Evolutionary conservation across 768 basidiomycete species (phyloP).

Genomic region (Xanthoconium stramineum): DNA sequence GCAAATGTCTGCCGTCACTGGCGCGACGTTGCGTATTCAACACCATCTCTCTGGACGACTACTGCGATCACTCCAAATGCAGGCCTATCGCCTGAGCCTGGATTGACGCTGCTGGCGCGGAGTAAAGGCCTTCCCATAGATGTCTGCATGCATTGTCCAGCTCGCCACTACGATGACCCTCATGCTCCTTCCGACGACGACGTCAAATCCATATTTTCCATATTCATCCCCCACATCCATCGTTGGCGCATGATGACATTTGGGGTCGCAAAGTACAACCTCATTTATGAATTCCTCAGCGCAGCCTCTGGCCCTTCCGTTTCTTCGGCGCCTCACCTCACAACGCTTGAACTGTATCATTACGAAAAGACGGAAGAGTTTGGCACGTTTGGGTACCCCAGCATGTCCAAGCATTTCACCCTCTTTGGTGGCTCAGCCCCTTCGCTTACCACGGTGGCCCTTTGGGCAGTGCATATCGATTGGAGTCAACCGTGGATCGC

Average conservation of each 20-base stretch:
- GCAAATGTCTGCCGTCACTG: constrained; percentile 45
- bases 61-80: constrained; percentile 28
- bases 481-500: constrained; percentile 40
- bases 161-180: constrained; percentile 33
- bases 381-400: constrained; percentile 11
- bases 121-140: constrained; percentile 51
- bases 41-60: constrained; percentile 54
- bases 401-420: constrained; percentile 38
- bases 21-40: constrained; percentile 50
- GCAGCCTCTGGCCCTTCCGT: constrained; percentile 38
- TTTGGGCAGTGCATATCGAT: constrained; percentile 24
- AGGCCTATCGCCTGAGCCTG: constrained; percentile 42
- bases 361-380: constrained; percentile 33
- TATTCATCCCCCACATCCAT: constrained; percentile 49
- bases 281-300: constrained; percentile 44
- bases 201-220: constrained; percentile 24
- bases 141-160: constrained; percentile 36
- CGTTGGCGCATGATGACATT: constrained; percentile 55
- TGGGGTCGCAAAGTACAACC: constrained; percentile 43
- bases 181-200: constrained; percentile 24
- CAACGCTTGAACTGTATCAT: constrained; percentile 51
- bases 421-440: constrained; percentile 56
- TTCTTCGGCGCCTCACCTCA: constrained; percentile 51
- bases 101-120: constrained; percentile 47
- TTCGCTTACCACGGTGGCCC: constrained; percentile 41